Conservation (phyloP, 805 yeast genomes). For the Ogataea sp. region DNA sequence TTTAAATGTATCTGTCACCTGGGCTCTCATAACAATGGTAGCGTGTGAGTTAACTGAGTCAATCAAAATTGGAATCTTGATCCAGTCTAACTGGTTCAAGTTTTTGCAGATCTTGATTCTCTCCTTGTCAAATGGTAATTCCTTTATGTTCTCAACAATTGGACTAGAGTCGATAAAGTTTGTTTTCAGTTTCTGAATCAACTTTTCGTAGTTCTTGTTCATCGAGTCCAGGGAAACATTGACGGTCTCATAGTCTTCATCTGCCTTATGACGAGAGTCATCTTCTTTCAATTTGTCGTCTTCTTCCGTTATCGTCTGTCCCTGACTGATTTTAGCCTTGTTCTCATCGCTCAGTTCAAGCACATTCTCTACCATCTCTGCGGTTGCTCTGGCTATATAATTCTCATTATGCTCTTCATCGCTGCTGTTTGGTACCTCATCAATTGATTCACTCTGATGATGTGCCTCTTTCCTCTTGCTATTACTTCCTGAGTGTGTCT, state of each 20-base stretch:
- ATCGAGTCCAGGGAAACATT: neutral
- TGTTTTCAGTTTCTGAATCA: neutral
- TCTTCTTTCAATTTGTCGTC: neutral
- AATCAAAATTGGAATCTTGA: conserved; percentile 65
- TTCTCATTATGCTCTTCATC: neutral
- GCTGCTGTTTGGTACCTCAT: neutral
- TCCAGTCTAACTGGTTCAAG: conserved; percentile 64
- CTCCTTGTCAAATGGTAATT: conserved; percentile 16
- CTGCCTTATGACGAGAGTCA: neutral
- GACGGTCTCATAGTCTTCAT: neutral
- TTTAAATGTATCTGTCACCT: conserved; percentile 46
- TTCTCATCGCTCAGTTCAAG: conserved; percentile 4
- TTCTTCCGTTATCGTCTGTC: neutral
- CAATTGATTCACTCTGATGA: neutral
- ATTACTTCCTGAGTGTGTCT: neutral
- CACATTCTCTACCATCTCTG: conserved; percentile 20
- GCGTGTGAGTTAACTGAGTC: conserved; percentile 79
- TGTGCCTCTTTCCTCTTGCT: neutral
- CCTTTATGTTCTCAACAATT: conserved; percentile 8
- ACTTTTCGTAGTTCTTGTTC: neutral
- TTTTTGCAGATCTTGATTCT: conserved; percentile 34
- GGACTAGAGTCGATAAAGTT: conserved; percentile 1
- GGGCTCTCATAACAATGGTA: conserved; percentile 64
- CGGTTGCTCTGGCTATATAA: conserved; percentile 16
- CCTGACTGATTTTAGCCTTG: conserved; percentile 1